A percentile compares a stretch with the other conserved stretches of the same genome.
Conservation (phyloP, 129 eudicot species). For the Centaurea solstitialis region DNA sequence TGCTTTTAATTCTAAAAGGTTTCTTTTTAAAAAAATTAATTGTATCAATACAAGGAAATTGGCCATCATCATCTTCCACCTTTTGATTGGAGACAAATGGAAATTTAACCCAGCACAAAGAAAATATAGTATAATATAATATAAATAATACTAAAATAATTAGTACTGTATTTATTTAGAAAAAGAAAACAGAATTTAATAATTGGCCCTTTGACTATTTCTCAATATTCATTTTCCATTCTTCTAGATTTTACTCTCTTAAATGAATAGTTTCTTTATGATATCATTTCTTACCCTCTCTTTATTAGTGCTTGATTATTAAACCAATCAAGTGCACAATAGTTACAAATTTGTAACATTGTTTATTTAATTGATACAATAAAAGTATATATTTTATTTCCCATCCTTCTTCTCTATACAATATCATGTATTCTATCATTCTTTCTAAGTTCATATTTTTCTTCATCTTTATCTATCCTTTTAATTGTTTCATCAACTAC, state of each 20-base stretch:
- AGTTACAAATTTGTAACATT: conserved; percentile 19
- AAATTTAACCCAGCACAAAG: not conserved
- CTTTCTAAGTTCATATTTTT: too few species aligned
- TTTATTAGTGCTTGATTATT: conserved; percentile 22
- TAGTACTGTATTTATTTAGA: not conserved
- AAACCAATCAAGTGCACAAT: conserved; percentile 1
- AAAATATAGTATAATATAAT: not conserved
- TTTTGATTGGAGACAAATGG: not conserved
- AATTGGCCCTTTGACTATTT: conserved; percentile 7
- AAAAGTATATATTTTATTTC: not conserved
- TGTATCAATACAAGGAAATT: not conserved
- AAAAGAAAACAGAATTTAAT: not conserved
- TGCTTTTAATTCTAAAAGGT: conserved; percentile 6
- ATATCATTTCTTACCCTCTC: not conserved
- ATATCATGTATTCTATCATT: not conserved
- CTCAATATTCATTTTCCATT: conserved; percentile 1
- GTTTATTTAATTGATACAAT: not conserved
- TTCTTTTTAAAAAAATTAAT: not conserved
- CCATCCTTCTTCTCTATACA: not conserved
- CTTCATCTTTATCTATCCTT: not conserved
- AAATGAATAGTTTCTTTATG: not conserved
- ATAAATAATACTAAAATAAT: not conserved
- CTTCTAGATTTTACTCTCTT: conserved; percentile 21
- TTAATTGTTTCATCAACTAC: not conserved
- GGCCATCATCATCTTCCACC: not conserved